Evolutionary conservation across 805 yeast genomes (phyloP).

Genomic region (Pichia nakasei): DNA sequence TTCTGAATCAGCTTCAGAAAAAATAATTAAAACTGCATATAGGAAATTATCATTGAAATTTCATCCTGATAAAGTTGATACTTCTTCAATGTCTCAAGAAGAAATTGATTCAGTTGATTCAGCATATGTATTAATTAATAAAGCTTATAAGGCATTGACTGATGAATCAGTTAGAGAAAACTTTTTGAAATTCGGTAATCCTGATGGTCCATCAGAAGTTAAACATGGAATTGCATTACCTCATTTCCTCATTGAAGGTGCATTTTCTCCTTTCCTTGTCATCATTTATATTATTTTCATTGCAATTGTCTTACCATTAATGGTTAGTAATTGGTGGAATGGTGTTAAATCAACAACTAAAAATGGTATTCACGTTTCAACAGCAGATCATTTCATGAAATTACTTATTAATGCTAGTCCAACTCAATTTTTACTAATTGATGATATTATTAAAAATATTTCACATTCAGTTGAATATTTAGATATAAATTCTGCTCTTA

Average conservation of each 20-base stretch:
- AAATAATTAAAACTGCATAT: constrained; percentile 72
- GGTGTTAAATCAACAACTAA: constrained; percentile 72
- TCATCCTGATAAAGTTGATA: constrained; percentile 89
- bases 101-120: constrained; percentile 58
- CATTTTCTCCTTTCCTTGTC: constrained; percentile 56
- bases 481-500: constrained; percentile 30
- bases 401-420: constrained; percentile 68
- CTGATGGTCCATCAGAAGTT: constrained; percentile 92
- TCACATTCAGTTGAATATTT: constrained; percentile 60
- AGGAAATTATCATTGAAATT: constrained; percentile 78
- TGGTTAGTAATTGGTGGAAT: constrained; percentile 89
- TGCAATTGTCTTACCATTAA: constrained; percentile 68
- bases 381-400: constrained; percentile 75
- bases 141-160: constrained; percentile 92
- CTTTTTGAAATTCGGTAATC: constrained; percentile 84
- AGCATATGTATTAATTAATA: constrained; percentile 69
- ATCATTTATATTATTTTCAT: constrained; percentile 58
- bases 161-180: constrained; percentile 81
- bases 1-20: constrained; percentile 56
- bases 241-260: constrained; percentile 77
- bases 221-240: constrained; percentile 95
- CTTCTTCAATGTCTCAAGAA: constrained; percentile 45
- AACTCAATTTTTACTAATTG: constrained; percentile 50
- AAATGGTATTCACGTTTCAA: constrained; percentile 69
- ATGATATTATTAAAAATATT: constrained; percentile 49